Base-by-base conservation (phyloP, 306 rosid genomes). In the Inga leiocalycina region DNA sequence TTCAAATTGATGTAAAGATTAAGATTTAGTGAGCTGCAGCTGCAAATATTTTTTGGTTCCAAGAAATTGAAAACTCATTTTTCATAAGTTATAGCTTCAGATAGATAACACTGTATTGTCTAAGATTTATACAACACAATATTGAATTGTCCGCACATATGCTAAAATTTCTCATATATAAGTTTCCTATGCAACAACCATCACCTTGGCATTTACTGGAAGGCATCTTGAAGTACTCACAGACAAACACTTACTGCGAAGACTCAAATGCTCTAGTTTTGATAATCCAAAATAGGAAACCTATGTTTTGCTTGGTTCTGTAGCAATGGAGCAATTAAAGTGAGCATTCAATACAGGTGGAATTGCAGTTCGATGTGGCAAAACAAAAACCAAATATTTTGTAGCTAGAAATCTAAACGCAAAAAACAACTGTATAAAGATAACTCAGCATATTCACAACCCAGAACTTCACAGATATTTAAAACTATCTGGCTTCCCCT, bases 331-430 rank as follows among this genome's bases (percentile, higher is more conserved):
- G 71, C 43, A 43, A 57, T 61, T 73, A 30, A 68, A 30, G 48
- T 27, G 68, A 59, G 72, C 72, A 54, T 22, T 68, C 71, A 39
- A 34, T 44, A 71, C 15, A 61, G 35, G 71, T 43, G 62, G 69
- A 76, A 78, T 57, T 45, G 68, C 44, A 27, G 57, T 52, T 20
- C 65, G 74, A 79, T 48, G 24, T 15, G 10, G 46, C 17, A 67
- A 67, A 35, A 7, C 8, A 24, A 17, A 67, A 67, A 67, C 13
- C n/a, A 46, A 45, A 43, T 74, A 39, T 77, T 45, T 52, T 15
- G 74, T 68, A 43, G 34, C 62, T 48, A 64, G 37, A 71, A 76
- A 37, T 80, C 83, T 41, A 81, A 78, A 77, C 82, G 49, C 57
- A 67, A 1, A 1, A 72, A 65, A 46, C 39, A 35, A 68, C 19